Percentiles rank a stretch among this genome's conserved stretches.
Evolutionary conservation across 805 yeast genomes (phyloP).

Genomic region (Sugiyamaella qingdaonensis): DNA sequence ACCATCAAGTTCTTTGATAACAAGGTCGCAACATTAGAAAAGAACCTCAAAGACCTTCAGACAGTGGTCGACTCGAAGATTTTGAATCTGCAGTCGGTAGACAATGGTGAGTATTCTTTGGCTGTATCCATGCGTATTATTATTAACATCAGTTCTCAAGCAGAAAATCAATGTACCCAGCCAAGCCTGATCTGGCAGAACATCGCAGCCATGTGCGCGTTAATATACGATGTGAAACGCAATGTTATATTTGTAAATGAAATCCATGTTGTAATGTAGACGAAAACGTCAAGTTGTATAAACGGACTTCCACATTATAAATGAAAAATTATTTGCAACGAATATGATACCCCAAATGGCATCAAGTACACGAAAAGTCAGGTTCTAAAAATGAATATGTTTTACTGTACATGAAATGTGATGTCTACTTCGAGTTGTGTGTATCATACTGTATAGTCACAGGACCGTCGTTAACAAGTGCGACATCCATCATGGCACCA

Average conservation of each 20-base stretch:
- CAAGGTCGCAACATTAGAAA: constrained; percentile 66
- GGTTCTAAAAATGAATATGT: background rate
- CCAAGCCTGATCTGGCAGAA: background rate
- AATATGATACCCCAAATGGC: too few species aligned
- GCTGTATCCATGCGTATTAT: background rate
- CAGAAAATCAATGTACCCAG: constrained; percentile 1
- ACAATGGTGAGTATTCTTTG: constrained; percentile 30
- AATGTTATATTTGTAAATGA: too few species aligned
- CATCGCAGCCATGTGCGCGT: too few species aligned
- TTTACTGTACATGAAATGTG: too few species aligned
- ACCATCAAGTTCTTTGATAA: constrained; percentile 67
- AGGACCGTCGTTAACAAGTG: constrained; percentile 86
- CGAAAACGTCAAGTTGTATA: too few species aligned
- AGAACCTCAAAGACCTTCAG: constrained; percentile 69
- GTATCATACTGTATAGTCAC: constrained; percentile 83
- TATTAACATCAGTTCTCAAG: constrained; percentile 3
- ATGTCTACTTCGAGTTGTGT: constrained; percentile 24
- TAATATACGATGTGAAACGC: too few species aligned
- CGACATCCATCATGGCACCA: constrained; percentile 98
- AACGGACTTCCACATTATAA: too few species aligned
- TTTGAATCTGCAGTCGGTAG: constrained; percentile 57
- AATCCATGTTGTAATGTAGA: too few species aligned
- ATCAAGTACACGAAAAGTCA: too few species aligned
- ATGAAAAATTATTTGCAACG: too few species aligned
- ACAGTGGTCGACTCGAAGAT: constrained; percentile 72